Base-by-base conservation (phyloP, 805 yeast species). In the Yamadazyma phyllophila region DNA sequence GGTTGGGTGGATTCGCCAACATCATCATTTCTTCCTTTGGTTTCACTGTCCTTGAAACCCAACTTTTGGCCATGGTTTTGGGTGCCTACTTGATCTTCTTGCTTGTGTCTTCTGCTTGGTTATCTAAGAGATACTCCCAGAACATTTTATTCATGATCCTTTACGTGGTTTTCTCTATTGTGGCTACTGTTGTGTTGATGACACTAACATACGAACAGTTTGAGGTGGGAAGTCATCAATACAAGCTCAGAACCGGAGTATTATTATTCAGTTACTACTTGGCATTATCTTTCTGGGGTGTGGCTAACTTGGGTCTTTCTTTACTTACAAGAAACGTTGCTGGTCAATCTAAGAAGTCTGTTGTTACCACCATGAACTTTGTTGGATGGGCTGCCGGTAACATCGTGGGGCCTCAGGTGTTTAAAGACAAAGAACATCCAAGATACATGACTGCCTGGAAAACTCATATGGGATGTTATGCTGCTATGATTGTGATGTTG, bases 291-390 rank as follows among this genome's bases (percentile, higher is more conserved):
- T 73, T 85, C 39, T 74, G 81, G 35, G 70, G 81, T 60, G 69
- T 78, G 44, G 80, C 78, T 45, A 78, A 84, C 3, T 68, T 81
- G 46, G 68, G 81, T 27, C 80, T 79, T 54, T 74, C 81, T 7
- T 80, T 84, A 83, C 77, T 78, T 49, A 71, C 78, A 43, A 75
- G 82, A 41, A 81, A 85, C 59, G 74, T 81, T 37, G 81, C 90
- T 2, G 94, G 94, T 16, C 78, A 80, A 52, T 83, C 91, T 12
- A 87, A 87, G 63, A 83, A 83, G 55, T 72, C 81, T 53, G 74
- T 80, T 7, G 73, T 77, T 16, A 78, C 80, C 43, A 83, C 84
- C 3, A 60, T 82, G 33, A 75, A 74, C 43, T 71, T 85, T 59
- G 71, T 84, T 48, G 85, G 80, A 2, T 87, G 82, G 60, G 81